Evolutionary conservation across 2,329 filamentous ascomycete genomes (phyloP).

Genomic region (Ascochyta clinopodiicola): DNA sequence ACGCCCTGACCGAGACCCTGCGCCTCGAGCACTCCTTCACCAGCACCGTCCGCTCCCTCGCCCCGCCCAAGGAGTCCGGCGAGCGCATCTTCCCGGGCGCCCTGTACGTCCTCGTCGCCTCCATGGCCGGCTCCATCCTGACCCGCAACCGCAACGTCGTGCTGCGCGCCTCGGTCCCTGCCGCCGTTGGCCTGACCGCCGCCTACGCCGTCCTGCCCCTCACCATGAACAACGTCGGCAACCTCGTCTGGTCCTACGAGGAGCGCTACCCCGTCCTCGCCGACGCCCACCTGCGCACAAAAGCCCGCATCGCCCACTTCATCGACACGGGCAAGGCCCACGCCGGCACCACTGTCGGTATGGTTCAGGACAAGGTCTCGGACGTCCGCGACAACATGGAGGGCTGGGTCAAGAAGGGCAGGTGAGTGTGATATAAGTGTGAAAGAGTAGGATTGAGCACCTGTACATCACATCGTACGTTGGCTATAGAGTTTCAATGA

Average conservation of each 20-base stretch:
- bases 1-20: slow-evolving; percentile 79
- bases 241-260: slow-evolving; percentile 92
- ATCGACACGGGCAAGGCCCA: slow-evolving; percentile 78
- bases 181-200: slow-evolving; percentile 80
- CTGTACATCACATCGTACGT: slow-evolving; percentile 14
- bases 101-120: slow-evolving; percentile 90
- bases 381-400: slow-evolving; percentile 79
- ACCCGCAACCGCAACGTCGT: slow-evolving; percentile 86
- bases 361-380: slow-evolving; percentile 81
- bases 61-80: slow-evolving; percentile 81
- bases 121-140: slow-evolving; percentile 94
- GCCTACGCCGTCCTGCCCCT: slow-evolving; percentile 86
- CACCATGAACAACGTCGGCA: slow-evolving; percentile 87
- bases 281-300: slow-evolving; percentile 77
- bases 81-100: slow-evolving; percentile 89
- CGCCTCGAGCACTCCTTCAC: slow-evolving; percentile 89
- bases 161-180: slow-evolving; percentile 76
- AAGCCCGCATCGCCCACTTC: slow-evolving; percentile 72
- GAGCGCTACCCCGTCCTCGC: slow-evolving; percentile 83
- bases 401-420: slow-evolving; percentile 90
- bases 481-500: slow-evolving; percentile 3
- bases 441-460: slow-evolving; percentile 2
- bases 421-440: slow-evolving; percentile 57
- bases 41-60: slow-evolving; percentile 84
- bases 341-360: slow-evolving; percentile 70